phyloP scores from a whole-genome alignment of 139 green algal genomes.

The Tetraselmis chui region DNA sequence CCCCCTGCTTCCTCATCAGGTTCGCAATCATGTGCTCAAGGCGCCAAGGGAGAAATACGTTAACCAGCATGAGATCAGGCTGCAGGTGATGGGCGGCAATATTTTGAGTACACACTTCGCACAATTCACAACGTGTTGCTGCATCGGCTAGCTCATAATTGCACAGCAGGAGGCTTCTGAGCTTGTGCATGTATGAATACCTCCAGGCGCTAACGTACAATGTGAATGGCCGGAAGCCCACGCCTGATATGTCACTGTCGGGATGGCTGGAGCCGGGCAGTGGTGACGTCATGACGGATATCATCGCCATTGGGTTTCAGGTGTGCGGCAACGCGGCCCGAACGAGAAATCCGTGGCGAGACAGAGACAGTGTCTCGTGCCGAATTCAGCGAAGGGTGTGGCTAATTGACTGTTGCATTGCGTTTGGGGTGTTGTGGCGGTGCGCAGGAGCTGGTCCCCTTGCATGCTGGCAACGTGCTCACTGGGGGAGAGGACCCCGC shows the following conservation, averaged over 20 bases:
- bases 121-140: neutral
- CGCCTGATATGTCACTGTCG: slow-evolving; percentile 28
- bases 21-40: neutral
- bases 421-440: too few relatives aligned
- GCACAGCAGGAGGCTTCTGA: too few relatives aligned
- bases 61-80: slow-evolving; percentile 19
- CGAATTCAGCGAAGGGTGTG: too few relatives aligned
- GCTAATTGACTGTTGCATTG: too few relatives aligned
- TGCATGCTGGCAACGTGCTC: slow-evolving; percentile 68
- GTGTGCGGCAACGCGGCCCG: neutral
- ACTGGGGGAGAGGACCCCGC: slow-evolving; percentile 26
- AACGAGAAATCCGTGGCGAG: too few relatives aligned
- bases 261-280: slow-evolving; percentile 36
- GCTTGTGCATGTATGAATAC: neutral
- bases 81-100: slow-evolving; percentile 5
- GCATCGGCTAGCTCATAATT: too few relatives aligned
- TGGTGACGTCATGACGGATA: slow-evolving; percentile 26
- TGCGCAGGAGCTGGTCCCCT: slow-evolving; percentile 71
- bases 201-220: slow-evolving; percentile 60
- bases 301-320: slow-evolving; percentile 62
- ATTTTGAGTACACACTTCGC: neutral
- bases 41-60: slow-evolving; percentile 17
- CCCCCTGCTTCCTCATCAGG: neutral
- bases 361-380: too few relatives aligned
- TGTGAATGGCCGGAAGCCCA: slow-evolving; percentile 56